Evolutionary conservation across 768 basidiomycete species (phyloP), one percentile per base, ranked within the genome.

Genomic region (Boletus reticulatus): DNA sequence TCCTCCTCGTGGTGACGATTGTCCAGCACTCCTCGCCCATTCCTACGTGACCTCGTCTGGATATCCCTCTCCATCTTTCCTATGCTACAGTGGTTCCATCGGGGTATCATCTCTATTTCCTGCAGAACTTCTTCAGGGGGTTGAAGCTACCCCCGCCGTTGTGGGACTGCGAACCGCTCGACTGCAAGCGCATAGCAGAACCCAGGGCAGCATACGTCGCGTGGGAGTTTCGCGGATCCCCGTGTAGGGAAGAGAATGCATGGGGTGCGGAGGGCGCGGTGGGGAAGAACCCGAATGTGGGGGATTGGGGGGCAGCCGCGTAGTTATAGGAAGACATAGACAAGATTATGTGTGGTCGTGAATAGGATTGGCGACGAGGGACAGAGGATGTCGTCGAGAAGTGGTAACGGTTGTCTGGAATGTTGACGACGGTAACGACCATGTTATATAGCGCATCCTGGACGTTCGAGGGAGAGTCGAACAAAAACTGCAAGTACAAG

Each of bases 251-350:
- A 12, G 74, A 67, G 67, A 87, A 85, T 13, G 83, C 80, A 53
- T 84, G 82, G 50, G 84, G 84, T 13, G 79, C 78, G 22, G 82
- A 75, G 6, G 79, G 73, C 11, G 66, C 78, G 16, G 76, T 68
- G 34, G 84, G 84, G 75, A 87, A 85, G 73, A 84, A 78, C 55
- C 81, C 82, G 62, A 72, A 83, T 5, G 78, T 77, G 54, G 84
- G 83, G 3, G 84, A 84, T 31, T 80, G 64, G 53, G 83, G 79
- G 29, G 73, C 59, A 19, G 75, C 63, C 39, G 72, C 66, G 72
- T 75, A 78, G 59, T 62, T 64, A 59, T 55, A 73, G 17, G 76
- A 78, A 62, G 84, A 77, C 80, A 82, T 46, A 51, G 32, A 16
- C 16, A 46, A 37, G 11, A 27, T 9, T 6, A 34, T 31, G 38